These are phyloP conservation scores for Solanum arcanum DNA, from an alignment of 257 asterid genomes.

Conservation along the genomic window DNA sequence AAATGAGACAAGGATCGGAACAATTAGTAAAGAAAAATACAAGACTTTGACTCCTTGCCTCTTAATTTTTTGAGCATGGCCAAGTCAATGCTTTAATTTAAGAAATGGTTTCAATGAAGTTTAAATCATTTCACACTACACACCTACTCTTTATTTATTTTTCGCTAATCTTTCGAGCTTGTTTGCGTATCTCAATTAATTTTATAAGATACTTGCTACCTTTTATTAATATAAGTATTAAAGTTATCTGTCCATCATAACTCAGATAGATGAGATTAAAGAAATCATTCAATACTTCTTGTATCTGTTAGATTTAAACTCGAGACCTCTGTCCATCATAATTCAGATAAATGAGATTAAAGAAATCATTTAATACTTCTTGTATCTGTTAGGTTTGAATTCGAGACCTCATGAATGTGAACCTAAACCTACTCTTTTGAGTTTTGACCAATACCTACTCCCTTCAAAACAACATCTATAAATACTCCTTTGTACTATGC, in stretches of 20 bases:
- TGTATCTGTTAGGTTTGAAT: fast-evolving
- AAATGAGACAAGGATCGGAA: background rate
- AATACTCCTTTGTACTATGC: background rate
- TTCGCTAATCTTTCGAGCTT: background rate
- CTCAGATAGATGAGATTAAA: background rate
- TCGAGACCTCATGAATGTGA: background rate
- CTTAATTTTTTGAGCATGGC: background rate
- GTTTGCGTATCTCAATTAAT: background rate
- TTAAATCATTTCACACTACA: background rate
- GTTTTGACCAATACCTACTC: background rate
- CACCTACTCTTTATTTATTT: background rate
- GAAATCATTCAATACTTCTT: background rate
- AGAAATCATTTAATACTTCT: background rate
- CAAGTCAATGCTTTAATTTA: background rate
- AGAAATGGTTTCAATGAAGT: background rate
- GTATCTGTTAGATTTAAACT: fast-evolving
- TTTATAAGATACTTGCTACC: background rate
- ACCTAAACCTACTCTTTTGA: background rate
- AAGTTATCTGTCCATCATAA: background rate
- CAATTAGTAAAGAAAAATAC: background rate
- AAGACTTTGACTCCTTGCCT: background rate
- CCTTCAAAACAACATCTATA: background rate
- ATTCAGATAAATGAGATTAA: background rate
- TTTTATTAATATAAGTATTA: background rate
- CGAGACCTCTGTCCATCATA: background rate